Percentiles rank a stretch among this genome's conserved stretches.
Evolutionary conservation across 78 protist genomes (phyloP).

Genomic region (Dictyostelium purpureum): DNA sequence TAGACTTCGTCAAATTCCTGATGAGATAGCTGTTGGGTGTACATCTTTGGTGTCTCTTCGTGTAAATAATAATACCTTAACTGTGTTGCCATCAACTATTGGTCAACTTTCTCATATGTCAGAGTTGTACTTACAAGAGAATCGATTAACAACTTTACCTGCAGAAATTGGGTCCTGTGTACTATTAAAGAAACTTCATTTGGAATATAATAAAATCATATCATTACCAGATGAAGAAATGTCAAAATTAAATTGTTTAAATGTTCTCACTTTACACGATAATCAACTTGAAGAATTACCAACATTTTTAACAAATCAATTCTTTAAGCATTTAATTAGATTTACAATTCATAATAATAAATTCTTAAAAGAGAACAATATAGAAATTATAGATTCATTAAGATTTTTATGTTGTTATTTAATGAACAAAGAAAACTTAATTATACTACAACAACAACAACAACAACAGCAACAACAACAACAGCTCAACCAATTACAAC

Average conservation of each 20-base stretch:
- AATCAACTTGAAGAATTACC: slow-evolving; percentile 54
- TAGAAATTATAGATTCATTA: not conserved
- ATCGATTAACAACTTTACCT: slow-evolving; percentile 43
- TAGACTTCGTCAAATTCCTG: slow-evolving; percentile 41
- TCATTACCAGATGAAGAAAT: not conserved
- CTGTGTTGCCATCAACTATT: slow-evolving; percentile 22
- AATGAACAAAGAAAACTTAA: not conserved
- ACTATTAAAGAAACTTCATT: not conserved
- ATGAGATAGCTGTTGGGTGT: slow-evolving; percentile 15
- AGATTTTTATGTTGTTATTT: not conserved
- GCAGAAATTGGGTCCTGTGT: slow-evolving; percentile 12
- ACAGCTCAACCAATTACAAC: not conserved
- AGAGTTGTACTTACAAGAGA: slow-evolving; percentile 55
- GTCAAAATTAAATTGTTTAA: slow-evolving; percentile 2
- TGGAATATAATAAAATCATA: slow-evolving; percentile 46
- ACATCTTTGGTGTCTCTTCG: not conserved
- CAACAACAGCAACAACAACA: not conserved
- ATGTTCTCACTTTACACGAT: slow-evolving; percentile 56
- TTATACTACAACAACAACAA: not conserved
- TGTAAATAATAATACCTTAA: slow-evolving; percentile 43
- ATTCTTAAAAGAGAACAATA: slow-evolving; percentile 4
- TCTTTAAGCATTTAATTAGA: slow-evolving; percentile 39
- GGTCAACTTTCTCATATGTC: not conserved
- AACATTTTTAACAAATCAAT: not conserved
- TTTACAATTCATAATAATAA: slow-evolving; percentile 48